phyloP scores from a whole-genome alignment of 1,139 yeast species.

The Pichia norvegensis region DNA sequence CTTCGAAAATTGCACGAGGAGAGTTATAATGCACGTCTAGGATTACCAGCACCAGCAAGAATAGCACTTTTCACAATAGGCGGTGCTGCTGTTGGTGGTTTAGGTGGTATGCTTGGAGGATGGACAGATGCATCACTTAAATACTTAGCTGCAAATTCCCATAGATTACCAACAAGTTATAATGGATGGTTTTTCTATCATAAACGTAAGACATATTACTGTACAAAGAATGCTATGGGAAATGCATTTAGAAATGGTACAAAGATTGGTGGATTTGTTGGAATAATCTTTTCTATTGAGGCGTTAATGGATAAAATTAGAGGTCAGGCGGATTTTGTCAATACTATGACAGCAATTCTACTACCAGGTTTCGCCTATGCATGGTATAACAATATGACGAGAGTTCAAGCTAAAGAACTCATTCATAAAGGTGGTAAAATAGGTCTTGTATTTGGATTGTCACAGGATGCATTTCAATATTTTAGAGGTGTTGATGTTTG shows the following conservation, averaged over 20 bases:
- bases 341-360: slow-evolving; percentile 51
- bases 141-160: slow-evolving; percentile 75
- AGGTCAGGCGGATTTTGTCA: slow-evolving; percentile 51
- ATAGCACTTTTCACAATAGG: slow-evolving; percentile 31
- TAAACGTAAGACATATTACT: slow-evolving; percentile 73
- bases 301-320: slow-evolving; percentile 50
- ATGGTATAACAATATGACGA: slow-evolving; percentile 35
- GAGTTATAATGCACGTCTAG: slow-evolving; percentile 30
- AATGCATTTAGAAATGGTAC: slow-evolving; percentile 37
- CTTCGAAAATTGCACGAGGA: slow-evolving; percentile 14
- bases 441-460: slow-evolving; percentile 54
- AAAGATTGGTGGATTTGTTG: slow-evolving; percentile 42
- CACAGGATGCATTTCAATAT: slow-evolving; percentile 56
- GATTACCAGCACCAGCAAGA: slow-evolving; percentile 34
- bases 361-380: slow-evolving; percentile 49
- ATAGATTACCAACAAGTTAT: slow-evolving; percentile 65
- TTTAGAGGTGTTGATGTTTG: slow-evolving; percentile 56
- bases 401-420: slow-evolving; percentile 41
- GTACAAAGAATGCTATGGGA: slow-evolving; percentile 48
- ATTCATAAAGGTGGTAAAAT: slow-evolving; percentile 47
- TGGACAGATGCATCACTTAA: slow-evolving; percentile 48
- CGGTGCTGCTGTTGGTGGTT: slow-evolving; percentile 49
- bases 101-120: slow-evolving; percentile 59
- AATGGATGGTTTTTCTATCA: slow-evolving; percentile 91
- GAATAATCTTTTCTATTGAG: slow-evolving; percentile 53